Percentiles rank a stretch among this genome's conserved stretches.
Conservation (phyloP, 176 grass and related monocot genomes). For the Carex cristatella region DNA sequence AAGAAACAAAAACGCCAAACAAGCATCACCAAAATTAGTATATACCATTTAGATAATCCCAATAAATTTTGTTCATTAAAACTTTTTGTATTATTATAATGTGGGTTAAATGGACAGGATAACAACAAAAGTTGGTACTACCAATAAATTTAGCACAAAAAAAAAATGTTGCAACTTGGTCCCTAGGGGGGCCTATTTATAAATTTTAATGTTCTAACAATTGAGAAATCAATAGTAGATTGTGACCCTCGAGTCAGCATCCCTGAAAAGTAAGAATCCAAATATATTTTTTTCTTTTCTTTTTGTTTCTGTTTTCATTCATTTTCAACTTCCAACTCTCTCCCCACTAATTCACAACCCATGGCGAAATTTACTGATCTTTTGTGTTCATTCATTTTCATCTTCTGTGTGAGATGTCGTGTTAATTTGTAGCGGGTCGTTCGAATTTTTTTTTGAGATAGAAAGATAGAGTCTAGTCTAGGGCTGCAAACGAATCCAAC, state of each 20-base stretch:
- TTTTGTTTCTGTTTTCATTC: not conserved
- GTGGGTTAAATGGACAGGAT: not conserved
- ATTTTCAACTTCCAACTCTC: not conserved
- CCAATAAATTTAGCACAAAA: not conserved
- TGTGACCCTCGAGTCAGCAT: not conserved
- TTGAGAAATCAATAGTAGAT: not conserved
- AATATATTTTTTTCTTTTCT: not conserved
- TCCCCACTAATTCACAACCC: not conserved
- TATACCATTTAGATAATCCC: too few species aligned
- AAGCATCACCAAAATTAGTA: too few species aligned
- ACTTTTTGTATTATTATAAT: not conserved
- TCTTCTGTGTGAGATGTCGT: too few species aligned
- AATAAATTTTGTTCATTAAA: not conserved
- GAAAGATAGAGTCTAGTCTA: too few species aligned
- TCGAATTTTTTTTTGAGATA: too few species aligned
- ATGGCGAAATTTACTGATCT: not conserved
- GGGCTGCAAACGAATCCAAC: too few species aligned
- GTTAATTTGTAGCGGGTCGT: too few species aligned
- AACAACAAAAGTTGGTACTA: not conserved
- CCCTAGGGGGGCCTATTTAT: not conserved
- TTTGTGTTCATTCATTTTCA: too few species aligned
- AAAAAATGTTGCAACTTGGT: not conserved
- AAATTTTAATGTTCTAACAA: not conserved
- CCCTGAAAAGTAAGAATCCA: not conserved
- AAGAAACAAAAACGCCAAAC: too few species aligned